Conservation (phyloP, 768 basidiomycete genomes). For the Lactifluus volemus region DNA sequence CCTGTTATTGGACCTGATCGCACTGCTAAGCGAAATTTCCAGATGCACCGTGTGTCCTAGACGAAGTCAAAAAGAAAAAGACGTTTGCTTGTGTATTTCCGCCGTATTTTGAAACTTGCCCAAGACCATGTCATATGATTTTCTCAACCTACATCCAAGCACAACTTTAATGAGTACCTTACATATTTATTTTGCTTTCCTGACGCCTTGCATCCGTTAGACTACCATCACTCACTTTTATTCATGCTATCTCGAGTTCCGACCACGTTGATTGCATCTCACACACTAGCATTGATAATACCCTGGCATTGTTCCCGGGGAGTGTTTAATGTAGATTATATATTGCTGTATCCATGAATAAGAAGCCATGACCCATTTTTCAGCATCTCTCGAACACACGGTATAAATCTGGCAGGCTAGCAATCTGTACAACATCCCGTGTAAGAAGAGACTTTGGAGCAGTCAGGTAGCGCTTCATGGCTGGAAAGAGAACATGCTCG, state of each 20-base stretch:
- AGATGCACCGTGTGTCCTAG: not conserved
- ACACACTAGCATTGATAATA: not conserved
- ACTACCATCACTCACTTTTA: not conserved
- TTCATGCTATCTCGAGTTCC: constrained; percentile 2
- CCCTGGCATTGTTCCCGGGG: not conserved
- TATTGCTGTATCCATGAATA: not conserved
- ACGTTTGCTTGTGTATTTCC: not conserved
- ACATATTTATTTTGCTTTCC: not conserved
- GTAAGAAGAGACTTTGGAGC: constrained; percentile 58
- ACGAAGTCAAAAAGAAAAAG: not conserved
- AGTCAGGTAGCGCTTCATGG: constrained; percentile 65
- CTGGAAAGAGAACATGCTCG: constrained; percentile 85
- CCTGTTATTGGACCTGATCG: not conserved
- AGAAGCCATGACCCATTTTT: not conserved
- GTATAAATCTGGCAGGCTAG: constrained; percentile 86
- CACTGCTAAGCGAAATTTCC: not conserved
- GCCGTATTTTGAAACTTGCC: too few species aligned
- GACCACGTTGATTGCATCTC: not conserved
- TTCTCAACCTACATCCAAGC: not conserved
- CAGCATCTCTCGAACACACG: constrained; percentile 91
- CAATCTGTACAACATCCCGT: constrained; percentile 75
- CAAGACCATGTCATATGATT: not conserved
- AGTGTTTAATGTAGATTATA: constrained; percentile 10
- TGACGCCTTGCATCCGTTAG: not conserved
- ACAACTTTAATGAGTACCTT: not conserved